Evolutionary conservation across 2,329 filamentous ascomycete genomes (phyloP).

Genomic region (Byssochlamys sp.): DNA sequence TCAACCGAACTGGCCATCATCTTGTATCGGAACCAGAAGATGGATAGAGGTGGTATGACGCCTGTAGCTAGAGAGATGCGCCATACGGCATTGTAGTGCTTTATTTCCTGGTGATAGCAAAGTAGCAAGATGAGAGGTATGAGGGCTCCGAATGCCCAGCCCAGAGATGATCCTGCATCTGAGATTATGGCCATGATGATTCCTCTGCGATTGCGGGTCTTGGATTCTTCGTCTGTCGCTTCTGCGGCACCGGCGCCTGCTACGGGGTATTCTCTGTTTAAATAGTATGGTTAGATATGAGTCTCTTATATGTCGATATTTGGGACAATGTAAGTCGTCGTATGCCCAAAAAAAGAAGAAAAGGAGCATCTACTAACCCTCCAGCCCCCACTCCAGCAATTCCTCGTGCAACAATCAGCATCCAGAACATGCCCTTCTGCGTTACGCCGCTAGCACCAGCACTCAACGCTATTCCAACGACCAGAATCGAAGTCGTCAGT

Average conservation of each 20-base stretch:
- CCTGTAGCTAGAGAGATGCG: slow-evolving; percentile 43
- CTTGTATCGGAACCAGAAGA: slow-evolving; percentile 46
- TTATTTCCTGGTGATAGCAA: slow-evolving; percentile 37
- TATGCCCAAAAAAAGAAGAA: neutral
- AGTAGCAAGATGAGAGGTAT: slow-evolving; percentile 44
- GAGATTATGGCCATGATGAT: slow-evolving; percentile 50
- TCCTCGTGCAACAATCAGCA: slow-evolving; percentile 34
- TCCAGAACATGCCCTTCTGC: slow-evolving; percentile 25
- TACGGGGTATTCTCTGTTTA: slow-evolving; percentile 42
- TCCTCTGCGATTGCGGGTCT: slow-evolving; percentile 40
- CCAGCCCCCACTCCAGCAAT: slow-evolving; percentile 38
- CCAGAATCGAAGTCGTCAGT: slow-evolving; percentile 39
- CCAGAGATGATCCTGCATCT: slow-evolving; percentile 43
- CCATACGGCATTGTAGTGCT: slow-evolving; percentile 40
- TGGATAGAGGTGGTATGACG: slow-evolving; percentile 40
- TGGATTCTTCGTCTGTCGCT: slow-evolving; percentile 42
- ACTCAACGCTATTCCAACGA: slow-evolving; percentile 40
- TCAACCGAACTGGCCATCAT: slow-evolving; percentile 45
- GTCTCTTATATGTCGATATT: too few species aligned
- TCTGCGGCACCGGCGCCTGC: slow-evolving; percentile 41
- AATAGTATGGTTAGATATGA: neutral
- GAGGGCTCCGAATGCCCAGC: slow-evolving; percentile 43
- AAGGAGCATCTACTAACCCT: slow-evolving; percentile 12
- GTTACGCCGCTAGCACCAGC: slow-evolving; percentile 37
- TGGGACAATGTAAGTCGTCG: too few species aligned